A percentile compares a stretch with the other conserved stretches of the same genome.
Conservation (phyloP, 2,329 filamentous ascomycete genomes). For the Sporothrix brunneoviolacea region DNA sequence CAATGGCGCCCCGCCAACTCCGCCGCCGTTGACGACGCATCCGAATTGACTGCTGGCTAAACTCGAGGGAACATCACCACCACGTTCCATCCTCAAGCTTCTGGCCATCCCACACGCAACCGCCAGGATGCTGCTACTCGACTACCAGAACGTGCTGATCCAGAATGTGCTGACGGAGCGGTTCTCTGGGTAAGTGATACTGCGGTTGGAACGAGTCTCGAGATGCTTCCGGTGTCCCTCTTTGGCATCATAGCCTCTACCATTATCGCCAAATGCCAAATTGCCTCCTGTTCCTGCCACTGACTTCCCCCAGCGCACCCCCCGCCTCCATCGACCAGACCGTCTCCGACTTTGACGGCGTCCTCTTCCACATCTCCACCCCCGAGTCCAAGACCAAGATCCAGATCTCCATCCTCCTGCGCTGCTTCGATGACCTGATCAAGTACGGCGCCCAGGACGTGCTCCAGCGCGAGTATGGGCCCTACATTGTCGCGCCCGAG, state of each 20-base stretch:
- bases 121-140: slow-evolving; percentile 76
- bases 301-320: slow-evolving; percentile 71
- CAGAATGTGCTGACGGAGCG: slow-evolving; percentile 93
- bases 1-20: slow-evolving; percentile 9
- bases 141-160: slow-evolving; percentile 98
- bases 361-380: slow-evolving; percentile 97
- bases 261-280: slow-evolving; percentile 17
- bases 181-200: slow-evolving; percentile 66
- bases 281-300: too few relatives aligned
- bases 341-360: slow-evolving; percentile 97
- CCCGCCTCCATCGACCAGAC: slow-evolving; percentile 93
- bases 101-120: neutral
- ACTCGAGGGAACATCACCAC: neutral
- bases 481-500: slow-evolving; percentile 82
- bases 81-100: neutral
- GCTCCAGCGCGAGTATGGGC: slow-evolving; percentile 88
- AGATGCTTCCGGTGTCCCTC: neutral
- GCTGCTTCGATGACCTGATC: slow-evolving; percentile 88
- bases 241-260: too few relatives aligned
- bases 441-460: slow-evolving; percentile 89
- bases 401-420: slow-evolving; percentile 86
- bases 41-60: too few relatives aligned
- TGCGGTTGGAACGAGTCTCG: neutral
- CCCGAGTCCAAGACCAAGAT: slow-evolving; percentile 92
- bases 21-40: neutral